Evolutionary conservation across 108 stramenopile species (phyloP), one percentile per base, ranked within the genome.

Genomic region (Stephanodiscus triporus): DNA sequence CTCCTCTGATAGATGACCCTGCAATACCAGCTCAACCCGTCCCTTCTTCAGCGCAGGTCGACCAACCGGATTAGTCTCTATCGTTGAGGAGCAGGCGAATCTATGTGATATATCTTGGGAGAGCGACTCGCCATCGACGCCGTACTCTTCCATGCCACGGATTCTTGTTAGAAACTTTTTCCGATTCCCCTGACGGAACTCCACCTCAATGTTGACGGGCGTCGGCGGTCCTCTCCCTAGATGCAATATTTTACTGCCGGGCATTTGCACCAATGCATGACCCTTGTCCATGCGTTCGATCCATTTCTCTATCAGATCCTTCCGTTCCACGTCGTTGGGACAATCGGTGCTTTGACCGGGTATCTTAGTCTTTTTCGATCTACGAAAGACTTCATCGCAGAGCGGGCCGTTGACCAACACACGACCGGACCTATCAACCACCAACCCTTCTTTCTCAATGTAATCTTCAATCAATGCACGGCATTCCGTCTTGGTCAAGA

Each of bases 241-340:
- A 40, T 65, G 63, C 6, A 82, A 56, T 13, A 95, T 85, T 45
- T 68, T 67, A 67, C 75, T 86, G 37, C 91, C 91, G 2, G 94
- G 94, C 89, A 95, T 90, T 68, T 79, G 64, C 5, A 95, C 94
- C 37, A 95, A 30, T 0, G 91, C 91, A 63, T 87, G 87, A 2
- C 87, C 91, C 4, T 70, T 59, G 7, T 86, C 82, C 83, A 91
- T 83, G 57, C 83, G 78, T 16, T 57, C 63, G 19, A 75, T 65
- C 79, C 84, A 95, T 32, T 20, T 57, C 10, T 84, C 75, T 5
- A 73, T 67, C 27, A 91, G 30, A 40, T 95, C 91, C 71, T 92
- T 92, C 36, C 91, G 76, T 20, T 69, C 56, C 3, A 90, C 63
- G 2, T 42, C 51, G 45, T 75, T 78, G 26, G 87, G 86, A 60